phyloP scores from a whole-genome alignment of 495 filamentous ascomycete genomes.

The Chaetomium fimeti region DNA sequence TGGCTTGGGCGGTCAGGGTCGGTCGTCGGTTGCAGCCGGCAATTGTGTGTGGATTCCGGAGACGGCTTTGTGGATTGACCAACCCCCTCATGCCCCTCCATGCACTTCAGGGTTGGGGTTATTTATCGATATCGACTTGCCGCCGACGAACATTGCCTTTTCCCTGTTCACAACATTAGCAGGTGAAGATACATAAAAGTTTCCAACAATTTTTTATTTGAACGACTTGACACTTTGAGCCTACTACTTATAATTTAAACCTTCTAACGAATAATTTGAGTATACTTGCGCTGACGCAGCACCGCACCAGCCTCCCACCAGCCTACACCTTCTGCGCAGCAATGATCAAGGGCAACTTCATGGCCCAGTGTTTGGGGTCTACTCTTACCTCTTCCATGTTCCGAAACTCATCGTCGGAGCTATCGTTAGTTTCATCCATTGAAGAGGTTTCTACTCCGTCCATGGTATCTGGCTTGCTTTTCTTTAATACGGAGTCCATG shows the following conservation, averaged over 20 bases:
- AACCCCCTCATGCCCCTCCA: too few relatives aligned
- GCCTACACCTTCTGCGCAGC: background rate
- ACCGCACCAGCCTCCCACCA: background rate
- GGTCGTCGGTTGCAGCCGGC: slow-evolving; percentile 11
- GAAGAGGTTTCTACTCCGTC: background rate
- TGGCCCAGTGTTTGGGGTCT: slow-evolving; percentile 13
- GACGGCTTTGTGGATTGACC: background rate
- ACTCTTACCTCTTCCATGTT: slow-evolving; percentile 18
- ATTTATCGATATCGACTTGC: slow-evolving; percentile 4
- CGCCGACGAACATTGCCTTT: slow-evolving; percentile 22
- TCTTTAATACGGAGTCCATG: background rate
- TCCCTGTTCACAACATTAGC: slow-evolving; percentile 9
- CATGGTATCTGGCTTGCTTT: background rate
- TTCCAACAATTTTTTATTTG: too few relatives aligned
- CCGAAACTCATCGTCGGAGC: background rate
- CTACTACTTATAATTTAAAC: too few relatives aligned
- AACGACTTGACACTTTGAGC: too few relatives aligned
- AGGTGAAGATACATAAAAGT: background rate
- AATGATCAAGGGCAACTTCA: slow-evolving; percentile 1
- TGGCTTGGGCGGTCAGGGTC: slow-evolving; percentile 1
- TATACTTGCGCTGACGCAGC: too few relatives aligned
- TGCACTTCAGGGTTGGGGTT: too few relatives aligned
- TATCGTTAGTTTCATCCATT: background rate
- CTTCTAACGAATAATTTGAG: too few relatives aligned
- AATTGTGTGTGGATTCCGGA: background rate